Evolutionary conservation across 2,329 filamentous ascomycete species (phyloP).

Genomic region (Fusarium temperatum): DNA sequence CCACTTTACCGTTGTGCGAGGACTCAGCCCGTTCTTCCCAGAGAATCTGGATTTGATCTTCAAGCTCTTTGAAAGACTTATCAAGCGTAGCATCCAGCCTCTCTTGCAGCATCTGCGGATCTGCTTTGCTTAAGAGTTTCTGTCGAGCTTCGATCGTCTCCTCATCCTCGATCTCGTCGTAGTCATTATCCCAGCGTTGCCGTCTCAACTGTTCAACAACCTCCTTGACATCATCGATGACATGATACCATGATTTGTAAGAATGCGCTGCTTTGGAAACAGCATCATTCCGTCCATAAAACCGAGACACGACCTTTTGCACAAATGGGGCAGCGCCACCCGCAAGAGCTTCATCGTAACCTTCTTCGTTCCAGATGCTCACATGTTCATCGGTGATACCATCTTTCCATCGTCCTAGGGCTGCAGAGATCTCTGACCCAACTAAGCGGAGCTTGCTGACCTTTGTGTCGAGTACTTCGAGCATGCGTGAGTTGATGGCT

Average conservation of each 20-base stretch:
- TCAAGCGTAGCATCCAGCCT: slow-evolving; percentile 65
- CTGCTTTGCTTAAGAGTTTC: slow-evolving; percentile 74
- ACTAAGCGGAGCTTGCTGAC: slow-evolving; percentile 72
- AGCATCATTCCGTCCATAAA: slow-evolving; percentile 76
- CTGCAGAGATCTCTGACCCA: slow-evolving; percentile 69
- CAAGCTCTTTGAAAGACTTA: slow-evolving; percentile 66
- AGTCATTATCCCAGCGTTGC: slow-evolving; percentile 79
- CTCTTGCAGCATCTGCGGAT: slow-evolving; percentile 70
- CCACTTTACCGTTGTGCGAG: slow-evolving; percentile 60
- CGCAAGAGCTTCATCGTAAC: slow-evolving; percentile 71
- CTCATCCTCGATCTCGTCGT: slow-evolving; percentile 78
- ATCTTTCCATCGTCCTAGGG: slow-evolving; percentile 68
- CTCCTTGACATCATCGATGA: slow-evolving; percentile 72
- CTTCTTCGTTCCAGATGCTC: slow-evolving; percentile 73
- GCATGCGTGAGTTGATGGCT: slow-evolving; percentile 74
- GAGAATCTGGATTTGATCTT: slow-evolving; percentile 61
- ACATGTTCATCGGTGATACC: slow-evolving; percentile 59
- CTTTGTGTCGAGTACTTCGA: slow-evolving; percentile 69
- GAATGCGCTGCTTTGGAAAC: slow-evolving; percentile 69
- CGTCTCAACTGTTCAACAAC: slow-evolving; percentile 72
- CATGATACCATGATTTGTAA: slow-evolving; percentile 78
- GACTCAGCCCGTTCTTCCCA: slow-evolving; percentile 58
- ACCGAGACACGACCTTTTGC: slow-evolving; percentile 71
- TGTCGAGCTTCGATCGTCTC: slow-evolving; percentile 73
- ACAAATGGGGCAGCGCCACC: slow-evolving; percentile 75